phyloP scores from a whole-genome alignment of 306 rosid species.

The Sophora flavescens region DNA sequence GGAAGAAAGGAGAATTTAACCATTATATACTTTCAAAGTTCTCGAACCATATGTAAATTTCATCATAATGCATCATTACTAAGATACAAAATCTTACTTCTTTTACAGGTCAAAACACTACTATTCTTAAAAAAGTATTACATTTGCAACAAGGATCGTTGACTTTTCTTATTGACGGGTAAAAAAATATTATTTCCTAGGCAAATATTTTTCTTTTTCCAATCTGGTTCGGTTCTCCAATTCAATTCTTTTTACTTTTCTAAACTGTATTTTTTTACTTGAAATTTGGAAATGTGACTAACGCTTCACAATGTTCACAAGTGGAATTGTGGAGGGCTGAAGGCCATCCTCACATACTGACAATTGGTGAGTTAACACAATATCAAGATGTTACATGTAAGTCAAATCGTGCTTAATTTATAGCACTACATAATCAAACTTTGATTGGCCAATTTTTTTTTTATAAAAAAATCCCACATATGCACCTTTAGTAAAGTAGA shows the following conservation, averaged over 20 bases:
- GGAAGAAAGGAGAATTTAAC: neutral
- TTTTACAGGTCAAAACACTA: neutral
- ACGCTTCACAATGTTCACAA: neutral
- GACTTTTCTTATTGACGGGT: too few relatives aligned
- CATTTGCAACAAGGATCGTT: too few relatives aligned
- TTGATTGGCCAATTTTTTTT: constrained; percentile 44
- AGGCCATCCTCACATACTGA: neutral
- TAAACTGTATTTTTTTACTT: neutral
- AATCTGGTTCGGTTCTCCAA: too few relatives aligned
- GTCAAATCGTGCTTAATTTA: neutral
- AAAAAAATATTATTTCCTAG: too few relatives aligned
- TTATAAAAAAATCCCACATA: constrained; percentile 31
- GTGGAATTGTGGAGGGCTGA: neutral
- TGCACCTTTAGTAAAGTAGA: constrained; percentile 32
- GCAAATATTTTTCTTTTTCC: too few relatives aligned
- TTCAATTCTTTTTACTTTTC: neutral
- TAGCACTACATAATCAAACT: neutral
- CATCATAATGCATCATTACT: neutral
- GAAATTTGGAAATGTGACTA: neutral
- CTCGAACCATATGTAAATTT: neutral
- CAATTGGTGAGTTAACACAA: neutral
- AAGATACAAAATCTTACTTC: neutral
- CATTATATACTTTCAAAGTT: neutral
- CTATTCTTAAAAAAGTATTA: too few relatives aligned
- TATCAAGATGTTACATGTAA: neutral